These are phyloP conservation scores for Solanum phureja DNA, from an alignment of 257 asterid genomes.

Conservation along the genomic window DNA sequence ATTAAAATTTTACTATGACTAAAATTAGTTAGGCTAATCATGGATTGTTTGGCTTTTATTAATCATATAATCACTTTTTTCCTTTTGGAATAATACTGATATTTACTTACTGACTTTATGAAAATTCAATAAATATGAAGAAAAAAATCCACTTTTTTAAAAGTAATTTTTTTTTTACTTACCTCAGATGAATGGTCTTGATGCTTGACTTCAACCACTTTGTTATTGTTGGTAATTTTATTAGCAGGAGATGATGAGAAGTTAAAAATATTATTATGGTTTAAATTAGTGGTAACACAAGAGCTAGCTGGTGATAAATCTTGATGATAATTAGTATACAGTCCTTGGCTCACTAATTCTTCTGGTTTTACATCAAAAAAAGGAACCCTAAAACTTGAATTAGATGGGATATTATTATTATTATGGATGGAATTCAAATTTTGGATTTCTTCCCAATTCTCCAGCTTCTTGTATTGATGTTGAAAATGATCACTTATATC, in stretches of 20 bases:
- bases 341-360: conserved; percentile 10
- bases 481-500: conserved; percentile 38
- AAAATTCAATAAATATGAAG: background rate
- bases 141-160: background rate
- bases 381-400: conserved; percentile 24
- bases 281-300: conserved; percentile 38
- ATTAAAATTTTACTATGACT: background rate
- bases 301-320: conserved; percentile 49
- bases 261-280: conserved; percentile 32
- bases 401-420: background rate
- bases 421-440: conserved; percentile 16
- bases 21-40: background rate
- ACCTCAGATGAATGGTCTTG: conserved; percentile 67
- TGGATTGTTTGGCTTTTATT: background rate
- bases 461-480: conserved; percentile 41
- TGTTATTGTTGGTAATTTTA: background rate
- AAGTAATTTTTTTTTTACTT: background rate
- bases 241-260: conserved; percentile 25
- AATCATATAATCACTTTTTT: background rate
- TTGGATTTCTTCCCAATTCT: conserved; percentile 61
- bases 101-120: background rate
- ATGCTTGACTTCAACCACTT: conserved; percentile 13
- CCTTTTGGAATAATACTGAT: background rate
- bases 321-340: background rate
- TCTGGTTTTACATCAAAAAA: conserved; percentile 53